Base-by-base conservation (phyloP, 306 rosid species). In the Vicia sativa region DNA sequence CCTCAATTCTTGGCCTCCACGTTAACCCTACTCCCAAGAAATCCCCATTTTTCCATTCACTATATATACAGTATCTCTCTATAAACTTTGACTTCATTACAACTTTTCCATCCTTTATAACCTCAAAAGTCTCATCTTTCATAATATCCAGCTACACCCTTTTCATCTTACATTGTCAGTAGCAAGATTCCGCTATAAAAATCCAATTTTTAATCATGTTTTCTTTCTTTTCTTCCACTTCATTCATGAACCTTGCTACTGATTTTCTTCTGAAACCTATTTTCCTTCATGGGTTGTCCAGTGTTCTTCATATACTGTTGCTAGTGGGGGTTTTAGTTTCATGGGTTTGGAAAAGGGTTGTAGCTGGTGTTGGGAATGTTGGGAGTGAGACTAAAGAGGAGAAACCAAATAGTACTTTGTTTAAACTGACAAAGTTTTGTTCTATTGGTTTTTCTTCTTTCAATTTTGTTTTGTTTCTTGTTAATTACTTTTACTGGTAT, bases 201-300 rank as follows among this genome's bases (percentile, higher is more conserved):
- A 55, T 6, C 9, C 0, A 7, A 55, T 26, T 55, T 55, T 55
- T 55, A 25, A 54, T 62, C 9, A 76, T 69, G 86, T 25, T 42
- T 14, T 16, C 39, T 49, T 53, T 45, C 18, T 49, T 70, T 2
- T 56, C 70, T 2, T 13, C 37, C n/a, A 16, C 57, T 53, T 31
- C 65, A 9, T 28, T 44, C 21, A 65, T 65, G 63, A 2, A 76
- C 48, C 11, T 69, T 35, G 34, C 31, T 13, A 6, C 71, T 7
- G 62, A 9, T 11, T 64, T 81, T 72, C 74, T 78, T 39, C 48
- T 69, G 0, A 26, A 78, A 65, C 82, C 88, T 59, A 14, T 72
- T 81, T 81, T 72, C 73, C 60, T 78, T 13, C 84, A 79, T 38
- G 68, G 65, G 10, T 12, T 78, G 12, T 75, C 82, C 6, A 59